Conservation (phyloP, 106 monocot species). For the Agapanthus africanus region DNA sequence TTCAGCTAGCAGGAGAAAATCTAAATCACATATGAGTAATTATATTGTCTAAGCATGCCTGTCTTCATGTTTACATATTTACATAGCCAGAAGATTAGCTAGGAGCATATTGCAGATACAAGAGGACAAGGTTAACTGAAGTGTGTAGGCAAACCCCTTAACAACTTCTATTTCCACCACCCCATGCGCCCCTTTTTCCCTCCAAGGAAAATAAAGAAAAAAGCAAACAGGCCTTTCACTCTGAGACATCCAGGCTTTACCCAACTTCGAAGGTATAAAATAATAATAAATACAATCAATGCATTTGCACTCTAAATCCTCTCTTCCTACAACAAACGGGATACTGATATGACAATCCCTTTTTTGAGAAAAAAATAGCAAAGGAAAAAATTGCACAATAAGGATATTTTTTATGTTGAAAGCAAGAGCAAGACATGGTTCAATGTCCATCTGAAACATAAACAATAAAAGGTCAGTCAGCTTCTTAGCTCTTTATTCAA, state of each 20-base stretch:
- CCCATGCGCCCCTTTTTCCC: too few species aligned
- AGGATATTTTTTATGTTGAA: constrained; percentile 82
- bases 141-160: too few species aligned
- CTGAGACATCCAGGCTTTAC: too few species aligned
- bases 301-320: not conserved
- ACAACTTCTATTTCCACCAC: too few species aligned
- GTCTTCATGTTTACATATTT: too few species aligned
- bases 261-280: too few species aligned
- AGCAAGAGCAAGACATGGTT: constrained; percentile 64
- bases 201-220: too few species aligned
- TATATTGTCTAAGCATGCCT: not conserved
- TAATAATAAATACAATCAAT: not conserved
- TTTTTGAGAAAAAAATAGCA: not conserved
- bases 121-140: too few species aligned
- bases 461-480: constrained; percentile 11
- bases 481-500: not conserved
- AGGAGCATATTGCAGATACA: too few species aligned
- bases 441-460: constrained; percentile 72
- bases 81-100: too few species aligned
- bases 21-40: not conserved
- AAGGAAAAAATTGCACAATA: constrained; percentile 9
- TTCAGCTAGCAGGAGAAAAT: not conserved
- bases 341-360: not conserved
- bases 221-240: too few species aligned
- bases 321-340: not conserved